Percentiles rank a stretch among this genome's conserved stretches.
phyloP scores from a whole-genome alignment of 1,139 yeast species.

The Blastobotrys petasosporus region DNA sequence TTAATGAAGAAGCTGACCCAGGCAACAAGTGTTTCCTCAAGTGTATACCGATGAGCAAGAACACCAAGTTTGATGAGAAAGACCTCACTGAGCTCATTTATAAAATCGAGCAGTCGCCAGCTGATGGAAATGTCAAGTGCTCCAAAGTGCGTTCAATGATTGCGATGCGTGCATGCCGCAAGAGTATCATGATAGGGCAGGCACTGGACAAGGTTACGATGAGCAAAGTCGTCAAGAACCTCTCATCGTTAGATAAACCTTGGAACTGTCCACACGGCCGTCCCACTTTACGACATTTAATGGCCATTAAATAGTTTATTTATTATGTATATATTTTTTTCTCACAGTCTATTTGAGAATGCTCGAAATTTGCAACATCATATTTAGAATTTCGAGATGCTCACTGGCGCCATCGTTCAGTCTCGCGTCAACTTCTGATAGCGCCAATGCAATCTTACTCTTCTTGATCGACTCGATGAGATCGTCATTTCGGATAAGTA shows the following conservation, averaged over 20 bases:
- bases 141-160: constrained; percentile 75
- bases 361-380: constrained; percentile 48
- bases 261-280: constrained; percentile 99
- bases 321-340: neutral
- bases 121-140: constrained; percentile 45
- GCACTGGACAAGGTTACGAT: constrained; percentile 53
- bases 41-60: constrained; percentile 70
- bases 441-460: constrained; percentile 52
- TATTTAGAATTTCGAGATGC: constrained; percentile 71
- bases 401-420: constrained; percentile 88
- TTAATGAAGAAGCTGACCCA: constrained; percentile 46
- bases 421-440: constrained; percentile 72
- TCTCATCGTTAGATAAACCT: constrained; percentile 76
- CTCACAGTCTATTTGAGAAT: constrained; percentile 14
- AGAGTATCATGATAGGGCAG: constrained; percentile 90
- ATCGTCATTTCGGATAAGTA: constrained; percentile 52
- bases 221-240: constrained; percentile 59
- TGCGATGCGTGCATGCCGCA: constrained; percentile 93
- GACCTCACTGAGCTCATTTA: constrained; percentile 77
- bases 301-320: constrained; percentile 38
- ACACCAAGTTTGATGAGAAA: constrained; percentile 51
- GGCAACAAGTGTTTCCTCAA: constrained; percentile 53
- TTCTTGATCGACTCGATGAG: constrained; percentile 50
- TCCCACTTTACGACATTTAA: constrained; percentile 89
- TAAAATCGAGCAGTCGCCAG: constrained; percentile 42